Percentiles rank a stretch among this genome's conserved stretches.
Evolutionary conservation across 163 green algal species (phyloP).

Genomic region (Coccomyxa subellipsoidea): DNA sequence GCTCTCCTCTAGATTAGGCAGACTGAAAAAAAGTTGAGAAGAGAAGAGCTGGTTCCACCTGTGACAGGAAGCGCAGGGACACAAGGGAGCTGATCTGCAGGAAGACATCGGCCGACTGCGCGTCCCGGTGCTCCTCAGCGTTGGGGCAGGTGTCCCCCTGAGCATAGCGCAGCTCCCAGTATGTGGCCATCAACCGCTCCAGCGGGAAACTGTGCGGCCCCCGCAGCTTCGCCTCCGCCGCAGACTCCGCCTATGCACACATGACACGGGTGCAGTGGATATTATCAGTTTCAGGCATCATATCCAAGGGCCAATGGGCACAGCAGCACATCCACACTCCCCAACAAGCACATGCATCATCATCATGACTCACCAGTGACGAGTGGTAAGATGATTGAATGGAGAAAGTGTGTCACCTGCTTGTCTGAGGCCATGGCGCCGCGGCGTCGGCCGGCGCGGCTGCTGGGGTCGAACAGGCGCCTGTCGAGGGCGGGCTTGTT

Average conservation of each 20-base stretch:
- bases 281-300: too few species aligned
- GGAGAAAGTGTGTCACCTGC: conserved; percentile 27
- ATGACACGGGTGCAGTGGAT: not conserved
- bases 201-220: conserved; percentile 49
- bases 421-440: conserved; percentile 36
- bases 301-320: too few species aligned
- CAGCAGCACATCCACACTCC: too few species aligned
- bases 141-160: not conserved
- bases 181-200: conserved; percentile 59
- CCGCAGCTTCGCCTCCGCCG: conserved; percentile 35
- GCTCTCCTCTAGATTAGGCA: too few species aligned
- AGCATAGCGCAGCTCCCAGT: conserved; percentile 38
- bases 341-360: too few species aligned
- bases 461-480: conserved; percentile 45
- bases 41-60: too few species aligned
- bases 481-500: conserved; percentile 46
- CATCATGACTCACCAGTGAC: too few species aligned
- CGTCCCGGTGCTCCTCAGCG: not conserved
- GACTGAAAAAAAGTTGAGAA: too few species aligned
- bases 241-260: conserved; percentile 37
- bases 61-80: conserved; percentile 43
- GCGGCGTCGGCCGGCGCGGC: conserved; percentile 23
- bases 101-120: conserved; percentile 17
- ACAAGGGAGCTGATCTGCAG: conserved; percentile 45
- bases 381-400: too few species aligned